Evolutionary conservation across 495 filamentous ascomycete species (phyloP), one percentile per base, ranked within the genome.

Genomic region (Neurospora intermedia): DNA sequence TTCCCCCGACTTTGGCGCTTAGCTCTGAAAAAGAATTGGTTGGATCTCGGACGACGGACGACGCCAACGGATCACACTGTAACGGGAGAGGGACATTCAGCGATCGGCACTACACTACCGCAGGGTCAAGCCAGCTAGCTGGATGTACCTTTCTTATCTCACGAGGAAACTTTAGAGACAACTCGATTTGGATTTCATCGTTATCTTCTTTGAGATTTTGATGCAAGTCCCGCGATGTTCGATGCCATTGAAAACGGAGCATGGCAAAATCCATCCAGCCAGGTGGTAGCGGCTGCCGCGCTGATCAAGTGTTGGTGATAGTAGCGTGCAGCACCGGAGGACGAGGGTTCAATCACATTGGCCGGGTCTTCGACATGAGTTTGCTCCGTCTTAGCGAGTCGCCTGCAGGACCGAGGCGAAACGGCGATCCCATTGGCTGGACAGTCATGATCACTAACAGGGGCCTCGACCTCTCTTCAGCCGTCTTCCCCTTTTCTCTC

Each of bases 391-490:
- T 23, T 69, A 73, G 79, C 76, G 76, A 78, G 72, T 76, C 78
- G 77, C 79, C 75, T 73, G 75, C 77, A 77, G 75, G 66, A 70
- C 71, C 77, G 78, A 78, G 76, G 76, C 75, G 78, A 45, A 10
- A 75, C 41, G 62, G 70, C 31, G 16, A 71, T 45, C 70, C 71
- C 54, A 81, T 81, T 81, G 79, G 79, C 73, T 74, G 45, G 27
- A 66, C 71, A 23, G 11, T 6, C 39, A 62, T 66, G 59, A 43
- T 75, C 62, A 69, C 54, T 59, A 76, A 74, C 79, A 78, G 73
- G 78, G 78, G 78, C 74, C 74, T 76, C 77, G 76, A 77, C 74
- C 69, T 59, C 59, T 73, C 40, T 73, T 71, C 74, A 72, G 69
- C 72, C 73, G 4, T 71, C 74, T 74, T 75, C 42, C 54, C 70